Conservation (phyloP, 257 asterid species). For the Echites panduratus region DNA sequence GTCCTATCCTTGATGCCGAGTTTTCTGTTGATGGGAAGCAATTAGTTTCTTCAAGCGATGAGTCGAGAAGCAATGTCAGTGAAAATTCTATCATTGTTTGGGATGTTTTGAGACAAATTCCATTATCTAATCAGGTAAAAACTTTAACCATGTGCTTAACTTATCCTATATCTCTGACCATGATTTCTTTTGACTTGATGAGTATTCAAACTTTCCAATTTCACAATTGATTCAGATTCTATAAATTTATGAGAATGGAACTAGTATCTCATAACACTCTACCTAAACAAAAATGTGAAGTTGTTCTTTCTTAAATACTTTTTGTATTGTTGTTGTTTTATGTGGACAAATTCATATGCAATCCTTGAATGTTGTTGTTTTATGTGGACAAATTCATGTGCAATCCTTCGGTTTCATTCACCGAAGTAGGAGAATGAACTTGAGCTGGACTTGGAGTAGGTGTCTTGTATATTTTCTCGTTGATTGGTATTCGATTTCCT, state of each 20-base stretch:
- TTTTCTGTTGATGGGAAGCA: slow-evolving; percentile 66
- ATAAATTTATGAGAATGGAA: background rate
- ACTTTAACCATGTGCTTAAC: background rate
- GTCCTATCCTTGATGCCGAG: slow-evolving; percentile 83
- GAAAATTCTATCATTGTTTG: slow-evolving; percentile 86
- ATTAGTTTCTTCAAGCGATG: slow-evolving; percentile 76
- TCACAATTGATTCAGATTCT: background rate
- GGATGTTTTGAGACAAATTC: slow-evolving; percentile 82
- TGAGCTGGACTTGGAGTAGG: background rate
- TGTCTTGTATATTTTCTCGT: background rate
- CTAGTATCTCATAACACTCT: background rate
- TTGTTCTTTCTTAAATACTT: background rate
- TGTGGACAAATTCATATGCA: background rate
- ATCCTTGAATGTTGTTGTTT: too few relatives aligned
- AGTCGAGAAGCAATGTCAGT: slow-evolving; percentile 67
- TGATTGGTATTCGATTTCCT: background rate
- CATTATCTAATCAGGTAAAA: slow-evolving; percentile 81
- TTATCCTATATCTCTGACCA: background rate
- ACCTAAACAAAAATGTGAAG: background rate
- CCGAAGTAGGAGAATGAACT: background rate
- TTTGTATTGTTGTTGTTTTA: background rate
- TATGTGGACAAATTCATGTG: too few relatives aligned
- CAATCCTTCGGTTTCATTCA: background rate
- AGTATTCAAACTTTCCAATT: background rate
- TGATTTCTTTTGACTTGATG: background rate